Evolutionary conservation across 2,329 filamentous ascomycete species (phyloP), one percentile per base, ranked within the genome.

Genomic region (Scedosporium boydii): DNA sequence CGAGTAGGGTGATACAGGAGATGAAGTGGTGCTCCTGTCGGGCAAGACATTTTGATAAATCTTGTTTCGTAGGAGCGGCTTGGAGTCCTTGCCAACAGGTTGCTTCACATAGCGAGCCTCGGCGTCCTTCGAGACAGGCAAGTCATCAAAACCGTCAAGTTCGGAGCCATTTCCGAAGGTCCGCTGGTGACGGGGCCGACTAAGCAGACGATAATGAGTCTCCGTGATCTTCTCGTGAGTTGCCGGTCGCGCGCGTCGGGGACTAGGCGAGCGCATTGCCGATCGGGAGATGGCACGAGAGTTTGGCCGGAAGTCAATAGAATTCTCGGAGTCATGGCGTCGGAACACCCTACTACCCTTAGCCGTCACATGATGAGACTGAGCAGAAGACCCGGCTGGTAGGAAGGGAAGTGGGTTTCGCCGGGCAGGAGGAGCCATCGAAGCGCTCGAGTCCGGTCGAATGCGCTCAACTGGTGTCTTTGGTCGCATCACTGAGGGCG

Each of bases 121-220:
- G 14, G 86, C 83, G 64, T 88, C 85, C 12, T 83, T 86, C 16
- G 93, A 97, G 0, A 93, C 98, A 1, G 93, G 93, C 62, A 99
- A 78, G 74, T 99, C 95, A 72, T 99, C 95, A 72, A 99, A 98
- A 2, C 84, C 87, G 68, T 98, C 93, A 41, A 99, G 81, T 74
- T 99, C 95, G 64, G 88, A 89, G 16, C 95, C 95, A 73, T 97
- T 91, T 12, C 95, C 95, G 76, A 96, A 99, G 81, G 80, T 48
- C 16, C 59, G 59, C 21, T 55, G 59, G 46, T 86, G 81, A 48
- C 65, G 66, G 23, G 67, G 66, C 62, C 67, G 67, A 59, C 61
- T 69, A 63, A 65, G 62, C 53, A 61, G 65, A 61, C 62, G 65
- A 63, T 61, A 66, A 44, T 65, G 64, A 21, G 61, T 64, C 62